phyloP scores from a whole-genome alignment of 768 basidiomycete species.

The Pisolithus marmoratus region DNA sequence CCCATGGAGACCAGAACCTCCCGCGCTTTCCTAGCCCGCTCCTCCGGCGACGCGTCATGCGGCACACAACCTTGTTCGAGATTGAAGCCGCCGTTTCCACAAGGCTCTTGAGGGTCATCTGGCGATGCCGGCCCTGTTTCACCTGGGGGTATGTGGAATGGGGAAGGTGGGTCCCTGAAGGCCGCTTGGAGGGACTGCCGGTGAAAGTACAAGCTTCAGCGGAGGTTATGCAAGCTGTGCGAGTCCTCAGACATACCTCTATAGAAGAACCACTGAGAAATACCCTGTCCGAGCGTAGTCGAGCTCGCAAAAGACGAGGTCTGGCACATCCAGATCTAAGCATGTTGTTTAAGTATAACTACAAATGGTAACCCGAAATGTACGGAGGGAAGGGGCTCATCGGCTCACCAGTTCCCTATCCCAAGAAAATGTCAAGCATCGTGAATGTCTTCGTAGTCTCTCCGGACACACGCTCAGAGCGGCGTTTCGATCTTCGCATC shows the following conservation, averaged over 20 bases:
- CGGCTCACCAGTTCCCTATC: not conserved
- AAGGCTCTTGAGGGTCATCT: conserved; percentile 29
- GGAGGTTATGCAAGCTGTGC: not conserved
- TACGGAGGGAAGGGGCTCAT: too few species aligned
- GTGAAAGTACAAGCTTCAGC: not conserved
- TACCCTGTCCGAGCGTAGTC: not conserved
- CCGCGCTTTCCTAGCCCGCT: conserved; percentile 34
- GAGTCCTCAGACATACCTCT: conserved; percentile 11
- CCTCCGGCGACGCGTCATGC: not conserved
- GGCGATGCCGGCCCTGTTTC: conserved; percentile 55
- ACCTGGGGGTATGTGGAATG: conserved; percentile 60
- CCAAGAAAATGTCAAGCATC: conserved; percentile 32
- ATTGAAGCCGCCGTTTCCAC: not conserved
- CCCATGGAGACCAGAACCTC: conserved; percentile 41
- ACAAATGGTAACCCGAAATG: too few species aligned
- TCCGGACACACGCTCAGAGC: conserved; percentile 86
- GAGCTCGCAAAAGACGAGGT: conserved; percentile 3
- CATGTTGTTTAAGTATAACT: too few species aligned
- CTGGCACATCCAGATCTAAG: not conserved
- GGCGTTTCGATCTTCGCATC: conserved; percentile 70
- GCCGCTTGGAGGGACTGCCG: conserved; percentile 55
- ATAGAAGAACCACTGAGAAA: conserved; percentile 22
- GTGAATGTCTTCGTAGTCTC: conserved; percentile 78
- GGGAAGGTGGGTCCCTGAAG: conserved; percentile 59
- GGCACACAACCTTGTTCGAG: conserved; percentile 4